Percentiles rank a stretch among this genome's conserved stretches.
Evolutionary conservation across 345 rosid species (phyloP).

Genomic region (Kandelia obovata): DNA sequence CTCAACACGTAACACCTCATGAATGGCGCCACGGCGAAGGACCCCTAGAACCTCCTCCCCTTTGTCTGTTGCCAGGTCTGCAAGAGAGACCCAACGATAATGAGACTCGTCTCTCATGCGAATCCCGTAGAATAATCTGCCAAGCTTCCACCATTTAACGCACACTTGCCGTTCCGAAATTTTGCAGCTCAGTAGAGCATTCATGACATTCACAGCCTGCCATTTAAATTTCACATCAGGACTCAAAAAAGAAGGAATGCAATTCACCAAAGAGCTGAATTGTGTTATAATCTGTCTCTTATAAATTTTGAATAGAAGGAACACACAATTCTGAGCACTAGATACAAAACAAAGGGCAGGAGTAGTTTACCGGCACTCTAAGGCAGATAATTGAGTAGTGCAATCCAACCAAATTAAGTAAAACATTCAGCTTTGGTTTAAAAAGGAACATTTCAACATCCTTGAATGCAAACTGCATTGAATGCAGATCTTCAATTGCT

Average conservation of each 20-base stretch:
- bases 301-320: not conserved
- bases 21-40: conserved; percentile 60
- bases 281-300: not conserved
- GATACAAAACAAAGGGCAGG: not conserved
- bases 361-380: conserved; percentile 41
- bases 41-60: conserved; percentile 49
- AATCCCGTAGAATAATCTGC: conserved; percentile 62
- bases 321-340: not conserved
- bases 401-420: conserved; percentile 50
- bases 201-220: conserved; percentile 40
- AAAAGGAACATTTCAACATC: conserved; percentile 52
- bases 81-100: conserved; percentile 43
- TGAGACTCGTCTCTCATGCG: conserved; percentile 65
- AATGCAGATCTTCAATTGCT: conserved; percentile 35
- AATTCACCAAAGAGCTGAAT: not conserved
- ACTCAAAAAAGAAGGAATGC: not conserved
- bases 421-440: conserved; percentile 36
- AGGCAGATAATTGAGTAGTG: conserved; percentile 51
- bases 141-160: conserved; percentile 68
- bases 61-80: conserved; percentile 39
- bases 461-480: conserved; percentile 32
- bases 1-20: conserved; percentile 61
- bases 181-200: conserved; percentile 37
- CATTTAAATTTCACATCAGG: not conserved
- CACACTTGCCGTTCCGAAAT: conserved; percentile 52